These are phyloP conservation scores for Porcisia hertigi DNA, from an alignment of 208 protist genomes.

Conservation along the genomic window DNA sequence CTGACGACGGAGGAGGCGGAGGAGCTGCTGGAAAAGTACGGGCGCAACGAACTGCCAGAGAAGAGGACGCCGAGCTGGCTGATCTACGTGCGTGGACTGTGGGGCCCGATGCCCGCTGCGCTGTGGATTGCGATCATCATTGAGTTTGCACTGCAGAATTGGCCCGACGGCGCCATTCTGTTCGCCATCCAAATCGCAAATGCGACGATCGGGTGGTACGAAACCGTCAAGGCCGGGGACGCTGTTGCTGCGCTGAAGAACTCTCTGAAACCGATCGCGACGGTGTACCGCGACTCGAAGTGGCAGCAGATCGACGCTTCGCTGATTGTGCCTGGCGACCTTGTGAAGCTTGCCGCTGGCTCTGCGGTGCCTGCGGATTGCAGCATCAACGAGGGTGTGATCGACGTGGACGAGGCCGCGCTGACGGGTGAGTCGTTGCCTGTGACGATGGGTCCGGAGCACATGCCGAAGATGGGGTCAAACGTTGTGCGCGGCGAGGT, in stretches of 20 bases:
- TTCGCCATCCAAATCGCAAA: constrained; percentile 86
- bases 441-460: constrained; percentile 82
- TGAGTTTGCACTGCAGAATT: constrained; percentile 88
- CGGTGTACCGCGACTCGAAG: constrained; percentile 78
- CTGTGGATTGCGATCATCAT: constrained; percentile 92
- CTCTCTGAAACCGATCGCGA: constrained; percentile 81
- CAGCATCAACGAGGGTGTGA: constrained; percentile 80
- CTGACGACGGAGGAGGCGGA: constrained; percentile 65
- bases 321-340: constrained; percentile 94
- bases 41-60: constrained; percentile 74
- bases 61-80: constrained; percentile 79
- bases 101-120: constrained; percentile 85
- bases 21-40: constrained; percentile 67
- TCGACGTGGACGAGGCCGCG: constrained; percentile 95
- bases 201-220: constrained; percentile 87
- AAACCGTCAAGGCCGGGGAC: constrained; percentile 93
- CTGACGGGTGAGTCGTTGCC: constrained; percentile 96
- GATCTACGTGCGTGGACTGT: constrained; percentile 80
- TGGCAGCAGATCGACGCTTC: constrained; percentile 80
- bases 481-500: constrained; percentile 83
- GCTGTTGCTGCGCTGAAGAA: constrained; percentile 92
- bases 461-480: constrained; percentile 93
- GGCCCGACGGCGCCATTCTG: constrained; percentile 83
- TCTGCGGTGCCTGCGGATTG: constrained; percentile 94
- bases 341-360: constrained; percentile 90